Conservation (phyloP, 2,329 filamentous ascomycete species). For the Clonostachys solani region DNA sequence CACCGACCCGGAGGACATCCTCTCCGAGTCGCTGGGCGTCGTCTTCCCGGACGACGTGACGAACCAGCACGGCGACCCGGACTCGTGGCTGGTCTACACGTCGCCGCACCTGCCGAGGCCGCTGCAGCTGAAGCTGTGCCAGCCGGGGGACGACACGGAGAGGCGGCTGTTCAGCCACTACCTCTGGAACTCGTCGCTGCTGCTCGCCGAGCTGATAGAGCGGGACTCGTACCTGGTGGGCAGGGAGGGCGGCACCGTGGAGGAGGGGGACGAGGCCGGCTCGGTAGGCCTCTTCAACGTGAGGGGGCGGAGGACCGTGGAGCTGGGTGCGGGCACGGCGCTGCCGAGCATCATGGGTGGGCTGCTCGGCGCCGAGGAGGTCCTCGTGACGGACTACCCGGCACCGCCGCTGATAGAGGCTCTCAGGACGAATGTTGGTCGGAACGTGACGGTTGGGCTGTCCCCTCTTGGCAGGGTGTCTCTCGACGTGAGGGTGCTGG, state of each 20-base stretch:
- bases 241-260: neutral
- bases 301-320: constrained; percentile 47
- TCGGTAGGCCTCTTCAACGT: constrained; percentile 35
- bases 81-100: constrained; percentile 54
- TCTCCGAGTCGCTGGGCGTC: constrained; percentile 53
- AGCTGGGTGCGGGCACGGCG: constrained; percentile 64
- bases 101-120: constrained; percentile 43
- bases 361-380: constrained; percentile 40
- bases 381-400: constrained; percentile 66
- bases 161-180: constrained; percentile 65
- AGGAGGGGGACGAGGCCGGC: neutral
- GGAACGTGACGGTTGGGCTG: constrained; percentile 35
- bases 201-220: constrained; percentile 53
- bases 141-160: constrained; percentile 47
- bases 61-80: constrained; percentile 61
- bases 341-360: constrained; percentile 45
- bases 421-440: constrained; percentile 50
- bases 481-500: neutral
- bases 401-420: constrained; percentile 54
- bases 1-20: constrained; percentile 50
- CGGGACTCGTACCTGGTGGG: constrained; percentile 30
- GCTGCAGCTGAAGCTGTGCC: constrained; percentile 37
- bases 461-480: constrained; percentile 15
- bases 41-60: constrained; percentile 66
- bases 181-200: constrained; percentile 64